phyloP scores from a whole-genome alignment of 73 alveolate species.

The Paramecium biaurelia region DNA sequence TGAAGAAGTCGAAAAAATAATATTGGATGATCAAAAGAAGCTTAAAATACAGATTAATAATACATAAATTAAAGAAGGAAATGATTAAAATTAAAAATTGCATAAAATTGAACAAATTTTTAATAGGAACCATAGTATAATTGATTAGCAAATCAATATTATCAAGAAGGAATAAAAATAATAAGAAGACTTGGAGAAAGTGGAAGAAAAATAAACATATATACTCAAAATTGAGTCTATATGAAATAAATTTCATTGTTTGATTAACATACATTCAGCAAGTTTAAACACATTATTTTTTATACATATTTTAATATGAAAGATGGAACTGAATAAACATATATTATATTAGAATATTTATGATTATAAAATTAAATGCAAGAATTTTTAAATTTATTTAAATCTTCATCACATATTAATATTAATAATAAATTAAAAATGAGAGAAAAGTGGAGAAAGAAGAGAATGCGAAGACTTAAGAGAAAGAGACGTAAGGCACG shows the following conservation, averaged over 20 bases:
- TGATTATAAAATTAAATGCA: neutral
- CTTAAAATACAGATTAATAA: neutral
- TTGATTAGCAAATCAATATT: too few relatives aligned
- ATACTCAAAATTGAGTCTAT: too few relatives aligned
- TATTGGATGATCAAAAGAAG: neutral
- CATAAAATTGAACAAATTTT: neutral
- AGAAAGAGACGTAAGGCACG: conserved; percentile 68
- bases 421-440: conserved; percentile 12
- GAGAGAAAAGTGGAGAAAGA: conserved; percentile 71
- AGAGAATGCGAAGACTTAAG: conserved; percentile 68
- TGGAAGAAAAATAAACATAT: neutral
- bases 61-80: neutral
- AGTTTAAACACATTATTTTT: neutral
- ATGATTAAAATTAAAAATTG: neutral
- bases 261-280: too few relatives aligned
- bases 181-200: neutral
- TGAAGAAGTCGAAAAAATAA: neutral
- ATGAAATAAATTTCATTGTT: too few relatives aligned
- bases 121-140: neutral
- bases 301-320: neutral
- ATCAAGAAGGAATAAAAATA: neutral
- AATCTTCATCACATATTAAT: neutral
- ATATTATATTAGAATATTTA: neutral
- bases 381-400: neutral
- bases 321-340: neutral